Conservation (phyloP, 768 basidiomycete genomes). For the Pleurotus tuber-regium region DNA sequence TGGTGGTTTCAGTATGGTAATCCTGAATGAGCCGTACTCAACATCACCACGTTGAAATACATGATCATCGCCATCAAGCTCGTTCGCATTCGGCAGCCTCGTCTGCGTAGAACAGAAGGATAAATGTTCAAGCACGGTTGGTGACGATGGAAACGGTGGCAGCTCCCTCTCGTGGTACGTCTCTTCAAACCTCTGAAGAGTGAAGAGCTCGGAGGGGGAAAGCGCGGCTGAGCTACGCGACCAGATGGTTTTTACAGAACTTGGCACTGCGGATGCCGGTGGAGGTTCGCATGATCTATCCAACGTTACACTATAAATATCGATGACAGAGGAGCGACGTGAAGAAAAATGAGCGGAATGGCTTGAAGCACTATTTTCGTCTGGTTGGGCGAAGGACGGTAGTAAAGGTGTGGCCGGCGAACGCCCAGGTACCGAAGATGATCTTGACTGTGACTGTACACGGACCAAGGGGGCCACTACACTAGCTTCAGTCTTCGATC, state of each 20-base stretch:
- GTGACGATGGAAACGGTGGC: background rate
- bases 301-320: background rate
- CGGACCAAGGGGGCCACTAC: background rate
- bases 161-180: background rate
- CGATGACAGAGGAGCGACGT: background rate
- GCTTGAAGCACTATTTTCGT: background rate
- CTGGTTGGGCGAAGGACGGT: background rate
- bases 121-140: background rate
- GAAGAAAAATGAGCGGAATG: background rate
- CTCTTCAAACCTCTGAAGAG: background rate
- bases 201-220: constrained; percentile 1
- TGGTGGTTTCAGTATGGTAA: background rate
- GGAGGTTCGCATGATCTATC: background rate
- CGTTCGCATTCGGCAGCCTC: no score
- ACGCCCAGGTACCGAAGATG: background rate
- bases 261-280: background rate
- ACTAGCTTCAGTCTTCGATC: background rate
- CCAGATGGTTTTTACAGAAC: background rate
- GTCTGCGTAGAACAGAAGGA: background rate
- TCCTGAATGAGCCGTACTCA: no score
- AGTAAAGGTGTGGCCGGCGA: background rate
- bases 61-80: no score
- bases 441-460: background rate
- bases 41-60: no score
- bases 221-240: background rate